Evolutionary conservation across 2,329 filamentous ascomycete genomes (phyloP).

Genomic region (Sphaceloma murrayae): DNA sequence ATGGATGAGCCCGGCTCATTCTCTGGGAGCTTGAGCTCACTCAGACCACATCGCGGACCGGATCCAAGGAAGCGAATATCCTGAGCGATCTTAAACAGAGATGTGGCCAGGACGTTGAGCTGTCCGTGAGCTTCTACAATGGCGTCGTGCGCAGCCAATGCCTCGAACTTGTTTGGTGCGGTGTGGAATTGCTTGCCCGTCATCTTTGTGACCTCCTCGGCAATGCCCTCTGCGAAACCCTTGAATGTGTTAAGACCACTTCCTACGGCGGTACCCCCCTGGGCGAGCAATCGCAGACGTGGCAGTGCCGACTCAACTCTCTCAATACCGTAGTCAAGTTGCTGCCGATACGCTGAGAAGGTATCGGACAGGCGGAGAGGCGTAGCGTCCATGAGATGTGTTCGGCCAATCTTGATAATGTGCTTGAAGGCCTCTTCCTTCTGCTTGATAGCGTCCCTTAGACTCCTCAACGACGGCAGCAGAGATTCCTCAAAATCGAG

Average conservation of each 20-base stretch:
- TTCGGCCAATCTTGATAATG: slow-evolving; percentile 98
- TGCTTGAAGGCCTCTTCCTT: slow-evolving; percentile 85
- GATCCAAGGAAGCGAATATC: slow-evolving; percentile 96
- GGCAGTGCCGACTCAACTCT: slow-evolving; percentile 75
- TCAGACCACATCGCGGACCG: slow-evolving; percentile 88
- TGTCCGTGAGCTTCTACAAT: slow-evolving; percentile 89
- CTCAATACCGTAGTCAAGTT: slow-evolving; percentile 83
- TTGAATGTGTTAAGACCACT: slow-evolving; percentile 96
- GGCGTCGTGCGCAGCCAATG: slow-evolving; percentile 89
- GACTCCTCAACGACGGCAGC: slow-evolving; percentile 69
- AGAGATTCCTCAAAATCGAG: slow-evolving; percentile 83
- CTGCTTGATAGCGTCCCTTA: slow-evolving; percentile 73
- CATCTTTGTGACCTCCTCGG: slow-evolving; percentile 81
- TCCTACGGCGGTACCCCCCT: slow-evolving; percentile 93
- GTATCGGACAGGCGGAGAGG: slow-evolving; percentile 92
- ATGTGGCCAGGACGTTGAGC: slow-evolving; percentile 83
- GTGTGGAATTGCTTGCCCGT: slow-evolving; percentile 91
- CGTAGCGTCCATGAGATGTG: slow-evolving; percentile 94
- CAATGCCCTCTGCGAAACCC: slow-evolving; percentile 90
- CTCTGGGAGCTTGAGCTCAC: slow-evolving; percentile 86
- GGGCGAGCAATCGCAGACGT: slow-evolving; percentile 75
- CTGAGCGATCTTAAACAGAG: slow-evolving; percentile 96
- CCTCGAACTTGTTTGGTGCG: slow-evolving; percentile 98
- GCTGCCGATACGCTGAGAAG: slow-evolving; percentile 93
- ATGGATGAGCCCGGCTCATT: slow-evolving; percentile 97